Base-by-base conservation (phyloP, 331 rosid genomes). In the Telfairia occidentalis region DNA sequence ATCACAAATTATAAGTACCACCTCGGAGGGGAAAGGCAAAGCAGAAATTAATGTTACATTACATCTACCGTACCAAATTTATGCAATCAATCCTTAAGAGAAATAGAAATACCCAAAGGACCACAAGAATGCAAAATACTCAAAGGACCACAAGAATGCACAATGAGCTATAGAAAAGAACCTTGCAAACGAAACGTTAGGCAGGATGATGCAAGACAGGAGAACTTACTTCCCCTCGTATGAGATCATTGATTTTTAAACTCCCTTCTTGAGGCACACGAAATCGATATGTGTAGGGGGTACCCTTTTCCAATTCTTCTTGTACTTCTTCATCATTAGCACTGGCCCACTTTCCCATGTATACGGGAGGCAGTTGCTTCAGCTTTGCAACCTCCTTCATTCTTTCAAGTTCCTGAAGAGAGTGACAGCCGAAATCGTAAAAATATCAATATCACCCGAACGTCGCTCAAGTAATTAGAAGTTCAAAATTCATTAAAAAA, bases 171-270 rank as follows among this genome's bases (percentile, higher is more conserved):
- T n/a, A n/a, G n/a, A n/a, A n/a, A n/a, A n/a, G n/a, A n/a, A n/a
- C n/a, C n/a, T n/a, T n/a, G n/a, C n/a, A n/a, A n/a, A n/a, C n/a
- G n/a, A n/a, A n/a, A n/a, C n/a, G n/a, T n/a, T n/a, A 69, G 11
- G 58, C 63, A 37, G 9, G n/a, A 38, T 16, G 28, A 48, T 12
- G 42, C 9, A 21, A 50, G 16, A 40, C 21, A 3, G 11, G 67
- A 76, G 38, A 78, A 85, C 87, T 82, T 80, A 95, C 99, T 87
- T 87, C 85, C 81, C 99, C 99, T 70, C 96, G 88, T 30, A 89
- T 92, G 75, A 90, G 85, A 84, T 92, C 99, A 65, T 81, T 89
- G 74, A 92, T 95, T 83, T 95, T 92, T 82, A 95, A 82, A 83
- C 88, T 85, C 78, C 60, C 60, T 29, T 71, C 61, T n/a, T 49